These are phyloP conservation scores for Auricularia sp. DNA, from an alignment of 768 basidiomycete species.

Conservation along the genomic window DNA sequence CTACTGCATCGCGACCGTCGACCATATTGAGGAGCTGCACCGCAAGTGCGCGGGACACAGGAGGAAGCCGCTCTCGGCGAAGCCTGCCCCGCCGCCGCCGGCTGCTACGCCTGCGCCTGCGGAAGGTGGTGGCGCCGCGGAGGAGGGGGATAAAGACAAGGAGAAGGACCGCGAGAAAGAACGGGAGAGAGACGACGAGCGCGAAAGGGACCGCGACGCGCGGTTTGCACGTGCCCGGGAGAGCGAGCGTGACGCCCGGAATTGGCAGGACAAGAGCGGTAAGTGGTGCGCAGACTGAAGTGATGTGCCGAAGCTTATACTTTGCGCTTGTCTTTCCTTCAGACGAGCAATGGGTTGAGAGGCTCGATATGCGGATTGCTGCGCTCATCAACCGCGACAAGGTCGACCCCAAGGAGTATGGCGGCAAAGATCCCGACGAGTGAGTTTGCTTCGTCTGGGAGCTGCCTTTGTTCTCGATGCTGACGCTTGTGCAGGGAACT, in stretches of 20 bases:
- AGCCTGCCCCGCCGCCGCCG: constrained; percentile 9
- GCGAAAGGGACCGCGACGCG: constrained; percentile 29
- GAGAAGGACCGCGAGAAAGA: constrained; percentile 41
- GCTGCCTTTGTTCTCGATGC: constrained; percentile 8
- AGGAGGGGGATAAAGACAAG: constrained; percentile 24
- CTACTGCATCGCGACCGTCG: constrained; percentile 88
- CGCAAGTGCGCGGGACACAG: constrained; percentile 90
- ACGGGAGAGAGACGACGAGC: constrained; percentile 15
- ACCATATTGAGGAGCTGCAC: constrained; percentile 91
- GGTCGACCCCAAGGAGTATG: constrained; percentile 80
- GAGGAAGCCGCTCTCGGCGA: constrained; percentile 61
- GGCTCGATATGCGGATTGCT: constrained; percentile 78
- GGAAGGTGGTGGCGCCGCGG: constrained; percentile 48
- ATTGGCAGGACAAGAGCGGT: not conserved
- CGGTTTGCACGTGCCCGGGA: not conserved
- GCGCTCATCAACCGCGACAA: constrained; percentile 67
- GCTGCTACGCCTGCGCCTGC: constrained; percentile 33
- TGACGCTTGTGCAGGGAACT: constrained; percentile 50
- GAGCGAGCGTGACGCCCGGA: not conserved
- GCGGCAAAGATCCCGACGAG: constrained; percentile 86
- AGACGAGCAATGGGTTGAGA: constrained; percentile 87
- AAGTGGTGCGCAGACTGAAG: not conserved
- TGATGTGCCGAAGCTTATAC: not conserved
- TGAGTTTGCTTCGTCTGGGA: constrained; percentile 30
- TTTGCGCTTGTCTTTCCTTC: constrained; percentile 8